Conservation (phyloP, 2,329 filamentous ascomycete species). For the Waltergamsia citrina region DNA sequence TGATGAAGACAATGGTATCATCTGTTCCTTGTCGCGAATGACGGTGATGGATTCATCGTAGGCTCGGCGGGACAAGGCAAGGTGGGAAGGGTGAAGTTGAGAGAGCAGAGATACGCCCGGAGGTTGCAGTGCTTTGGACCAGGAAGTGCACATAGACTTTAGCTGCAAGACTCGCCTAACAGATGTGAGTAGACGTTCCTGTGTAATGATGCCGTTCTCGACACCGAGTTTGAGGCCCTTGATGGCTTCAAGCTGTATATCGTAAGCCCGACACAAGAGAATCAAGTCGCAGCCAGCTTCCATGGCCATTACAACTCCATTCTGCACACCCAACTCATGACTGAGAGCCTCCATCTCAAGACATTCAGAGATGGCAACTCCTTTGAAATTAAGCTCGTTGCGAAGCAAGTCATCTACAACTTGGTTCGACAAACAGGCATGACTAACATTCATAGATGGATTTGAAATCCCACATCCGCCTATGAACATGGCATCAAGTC, state of each 20-base stretch:
- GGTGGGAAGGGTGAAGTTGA: conserved; percentile 73
- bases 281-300: conserved; percentile 93
- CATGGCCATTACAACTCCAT: conserved; percentile 94
- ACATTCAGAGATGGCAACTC: conserved; percentile 91
- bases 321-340: conserved; percentile 93
- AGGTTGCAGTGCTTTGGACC: conserved; percentile 85
- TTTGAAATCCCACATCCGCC: conserved; percentile 91
- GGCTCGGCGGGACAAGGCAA: conserved; percentile 69
- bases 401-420: conserved; percentile 84
- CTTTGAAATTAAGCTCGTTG: conserved; percentile 81
- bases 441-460: conserved; percentile 86
- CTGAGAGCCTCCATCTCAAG: conserved; percentile 94
- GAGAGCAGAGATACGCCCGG: conserved; percentile 68
- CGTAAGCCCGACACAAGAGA: conserved; percentile 77
- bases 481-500: conserved; percentile 87
- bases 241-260: conserved; percentile 85
- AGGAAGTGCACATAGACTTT: conserved; percentile 80
- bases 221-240: conserved; percentile 81
- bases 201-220: conserved; percentile 82
- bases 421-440: conserved; percentile 86
- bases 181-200: conserved; percentile 70
- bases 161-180: conserved; percentile 68
- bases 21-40: conserved; percentile 76
- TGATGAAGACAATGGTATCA: conserved; percentile 73
- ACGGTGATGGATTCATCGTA: conserved; percentile 93